A percentile compares a stretch with the other conserved stretches of the same genome.
Conservation (phyloP, 306 rosid genomes). For the Begonia peltatifolia region DNA sequence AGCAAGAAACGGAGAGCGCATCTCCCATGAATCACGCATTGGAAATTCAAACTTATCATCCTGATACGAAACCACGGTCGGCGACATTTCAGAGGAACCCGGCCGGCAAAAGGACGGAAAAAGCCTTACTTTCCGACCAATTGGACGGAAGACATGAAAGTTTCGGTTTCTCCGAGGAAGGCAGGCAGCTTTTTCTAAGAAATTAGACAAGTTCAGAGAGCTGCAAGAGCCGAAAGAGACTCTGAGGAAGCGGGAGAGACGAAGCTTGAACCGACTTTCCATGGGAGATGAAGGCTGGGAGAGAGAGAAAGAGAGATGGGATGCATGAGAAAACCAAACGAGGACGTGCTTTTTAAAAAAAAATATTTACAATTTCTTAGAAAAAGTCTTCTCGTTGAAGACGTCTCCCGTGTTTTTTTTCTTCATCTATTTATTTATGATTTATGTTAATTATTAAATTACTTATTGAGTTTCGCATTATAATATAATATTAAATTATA, state of each 20-base stretch:
- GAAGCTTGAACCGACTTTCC: constrained; percentile 57
- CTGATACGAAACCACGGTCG: constrained; percentile 17
- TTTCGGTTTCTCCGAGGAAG: constrained; percentile 16
- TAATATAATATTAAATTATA: too few species aligned
- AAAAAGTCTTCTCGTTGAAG: too few species aligned
- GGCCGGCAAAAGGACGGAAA: constrained; percentile 36
- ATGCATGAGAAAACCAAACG: too few species aligned
- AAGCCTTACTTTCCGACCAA: constrained; percentile 15
- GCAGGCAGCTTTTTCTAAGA: too few species aligned
- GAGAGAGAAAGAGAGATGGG: neutral
- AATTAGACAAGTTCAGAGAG: too few species aligned
- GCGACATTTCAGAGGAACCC: constrained; percentile 17
- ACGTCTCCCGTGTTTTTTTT: too few species aligned
- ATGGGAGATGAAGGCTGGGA: constrained; percentile 12
- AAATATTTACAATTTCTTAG: too few species aligned
- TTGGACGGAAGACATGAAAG: constrained; percentile 14
- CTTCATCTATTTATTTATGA: too few species aligned
- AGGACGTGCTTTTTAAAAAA: too few species aligned
- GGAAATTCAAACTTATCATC: constrained; percentile 20
- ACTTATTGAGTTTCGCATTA: too few species aligned
- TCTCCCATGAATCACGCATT: constrained; percentile 25
- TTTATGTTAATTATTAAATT: too few species aligned
- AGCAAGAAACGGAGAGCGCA: constrained; percentile 20
- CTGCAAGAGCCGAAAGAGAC: constrained; percentile 66
- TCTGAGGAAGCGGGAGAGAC: constrained; percentile 73